A percentile compares a stretch with the other conserved stretches of the same genome.
Conservation (phyloP, 1,284 basidiomycete species). For the Malassezia vespertilionis region DNA sequence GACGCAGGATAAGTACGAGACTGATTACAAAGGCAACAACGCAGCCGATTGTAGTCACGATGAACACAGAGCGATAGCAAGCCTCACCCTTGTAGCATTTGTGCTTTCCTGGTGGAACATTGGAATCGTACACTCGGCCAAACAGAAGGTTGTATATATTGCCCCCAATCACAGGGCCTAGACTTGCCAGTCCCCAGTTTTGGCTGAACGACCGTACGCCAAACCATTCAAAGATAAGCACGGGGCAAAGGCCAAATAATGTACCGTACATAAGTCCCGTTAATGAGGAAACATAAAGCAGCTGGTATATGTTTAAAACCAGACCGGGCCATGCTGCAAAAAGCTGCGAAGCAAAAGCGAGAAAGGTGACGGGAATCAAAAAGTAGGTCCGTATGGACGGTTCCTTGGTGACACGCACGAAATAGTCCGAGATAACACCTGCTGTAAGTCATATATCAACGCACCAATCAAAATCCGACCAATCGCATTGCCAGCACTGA, state of each 20-base stretch:
- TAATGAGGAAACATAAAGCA: conserved; percentile 66
- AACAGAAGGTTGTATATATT: conserved; percentile 76
- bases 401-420: conserved; percentile 23
- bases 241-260: conserved; percentile 65
- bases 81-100: conserved; percentile 38
- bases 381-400: conserved; percentile 30
- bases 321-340: conserved; percentile 35
- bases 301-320: conserved; percentile 55
- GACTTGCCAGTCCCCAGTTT: conserved; percentile 71
- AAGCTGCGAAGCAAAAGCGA: conserved; percentile 32
- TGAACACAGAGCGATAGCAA: conserved; percentile 41
- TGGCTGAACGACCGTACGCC: conserved; percentile 70
- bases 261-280: conserved; percentile 67
- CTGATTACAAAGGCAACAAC: conserved; percentile 24
- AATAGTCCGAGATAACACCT: conserved; percentile 62
- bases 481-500: conserved; percentile 71
- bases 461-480: conserved; percentile 68
- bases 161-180: conserved; percentile 67
- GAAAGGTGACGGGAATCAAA: conserved; percentile 30
- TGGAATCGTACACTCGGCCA: conserved; percentile 49
- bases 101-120: conserved; percentile 19
- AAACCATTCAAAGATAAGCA: conserved; percentile 73
- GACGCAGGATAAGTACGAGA: conserved; percentile 23
- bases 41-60: conserved; percentile 29
- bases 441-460: not conserved